Conservation (phyloP, 768 basidiomycete species). For the Omphalotus guepiniiformis region DNA sequence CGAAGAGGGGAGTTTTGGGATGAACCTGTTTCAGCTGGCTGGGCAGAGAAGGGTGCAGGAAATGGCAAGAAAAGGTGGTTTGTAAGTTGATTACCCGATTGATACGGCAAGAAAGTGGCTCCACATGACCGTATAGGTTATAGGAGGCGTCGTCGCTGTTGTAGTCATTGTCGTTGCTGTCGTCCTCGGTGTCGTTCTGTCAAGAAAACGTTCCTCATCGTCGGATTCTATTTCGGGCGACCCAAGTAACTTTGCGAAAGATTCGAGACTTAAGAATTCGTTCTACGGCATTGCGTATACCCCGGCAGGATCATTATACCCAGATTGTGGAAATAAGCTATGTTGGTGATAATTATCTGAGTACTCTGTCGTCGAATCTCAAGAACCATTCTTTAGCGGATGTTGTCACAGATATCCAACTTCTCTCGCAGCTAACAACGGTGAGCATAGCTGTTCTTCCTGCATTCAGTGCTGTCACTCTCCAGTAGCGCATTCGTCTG, state of each 20-base stretch:
- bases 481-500: conserved; percentile 53
- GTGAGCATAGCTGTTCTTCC: neutral
- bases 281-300: conserved; percentile 90
- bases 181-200: conserved; percentile 38
- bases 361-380: too few relatives aligned
- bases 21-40: neutral
- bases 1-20: neutral
- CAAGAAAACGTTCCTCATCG: conserved; percentile 2
- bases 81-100: too few relatives aligned
- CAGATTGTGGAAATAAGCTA: conserved; percentile 57
- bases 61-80: conserved; percentile 2
- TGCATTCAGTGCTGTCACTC: neutral
- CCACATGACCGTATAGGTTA: conserved; percentile 35
- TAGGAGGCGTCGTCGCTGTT: conserved; percentile 36
- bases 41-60: neutral
- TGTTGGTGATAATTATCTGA: conserved; percentile 27
- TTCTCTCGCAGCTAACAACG: conserved; percentile 84
- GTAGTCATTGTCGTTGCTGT: conserved; percentile 48
- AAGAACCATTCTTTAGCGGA: conserved; percentile 1
- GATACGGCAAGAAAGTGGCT: too few relatives aligned
- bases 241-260: conserved; percentile 75
- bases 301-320: conserved; percentile 66
- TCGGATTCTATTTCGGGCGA: conserved; percentile 35
- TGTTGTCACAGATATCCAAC: conserved; percentile 30
- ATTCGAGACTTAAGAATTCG: conserved; percentile 61